Evolutionary conservation across 202 grass and related monocot species (phyloP).

Genomic region (Setaria viridis): DNA sequence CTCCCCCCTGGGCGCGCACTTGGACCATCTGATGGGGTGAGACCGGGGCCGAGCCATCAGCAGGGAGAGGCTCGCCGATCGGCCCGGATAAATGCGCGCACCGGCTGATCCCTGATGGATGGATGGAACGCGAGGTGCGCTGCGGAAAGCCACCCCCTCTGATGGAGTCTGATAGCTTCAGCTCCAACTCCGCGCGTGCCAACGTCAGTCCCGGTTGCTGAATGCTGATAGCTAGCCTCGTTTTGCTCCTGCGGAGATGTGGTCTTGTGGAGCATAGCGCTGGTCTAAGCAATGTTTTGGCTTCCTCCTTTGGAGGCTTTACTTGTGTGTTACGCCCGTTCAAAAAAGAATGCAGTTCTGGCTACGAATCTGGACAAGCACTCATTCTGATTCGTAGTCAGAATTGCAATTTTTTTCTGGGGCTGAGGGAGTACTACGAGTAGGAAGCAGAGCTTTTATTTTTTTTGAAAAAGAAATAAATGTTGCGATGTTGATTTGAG

Average conservation of each 20-base stretch:
- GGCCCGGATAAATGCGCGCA: too few species aligned
- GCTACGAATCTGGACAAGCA: too few species aligned
- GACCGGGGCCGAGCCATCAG: too few species aligned
- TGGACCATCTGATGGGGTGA: slow-evolving; percentile 26
- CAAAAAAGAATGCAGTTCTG: too few species aligned
- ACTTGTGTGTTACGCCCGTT: background rate
- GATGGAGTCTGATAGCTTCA: background rate
- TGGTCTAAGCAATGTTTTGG: background rate
- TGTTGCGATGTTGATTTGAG: background rate
- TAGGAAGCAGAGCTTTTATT: too few species aligned
- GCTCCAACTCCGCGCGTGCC: background rate
- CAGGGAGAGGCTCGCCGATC: too few species aligned
- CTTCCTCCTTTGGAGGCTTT: background rate
- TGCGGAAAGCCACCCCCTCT: background rate
- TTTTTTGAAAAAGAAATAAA: background rate
- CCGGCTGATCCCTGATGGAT: too few species aligned
- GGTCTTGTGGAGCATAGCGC: too few species aligned
- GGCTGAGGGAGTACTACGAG: background rate
- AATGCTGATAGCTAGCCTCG: background rate
- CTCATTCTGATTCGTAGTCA: too few species aligned
- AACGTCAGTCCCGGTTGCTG: background rate
- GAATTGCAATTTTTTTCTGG: too few species aligned
- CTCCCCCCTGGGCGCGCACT: background rate
- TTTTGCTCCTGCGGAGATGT: background rate
- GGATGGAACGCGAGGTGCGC: background rate